Evolutionary conservation across 371 early-diverging fungal genomes (phyloP), one percentile per base, ranked within the genome.

Genomic region (Mortierella sp.): DNA sequence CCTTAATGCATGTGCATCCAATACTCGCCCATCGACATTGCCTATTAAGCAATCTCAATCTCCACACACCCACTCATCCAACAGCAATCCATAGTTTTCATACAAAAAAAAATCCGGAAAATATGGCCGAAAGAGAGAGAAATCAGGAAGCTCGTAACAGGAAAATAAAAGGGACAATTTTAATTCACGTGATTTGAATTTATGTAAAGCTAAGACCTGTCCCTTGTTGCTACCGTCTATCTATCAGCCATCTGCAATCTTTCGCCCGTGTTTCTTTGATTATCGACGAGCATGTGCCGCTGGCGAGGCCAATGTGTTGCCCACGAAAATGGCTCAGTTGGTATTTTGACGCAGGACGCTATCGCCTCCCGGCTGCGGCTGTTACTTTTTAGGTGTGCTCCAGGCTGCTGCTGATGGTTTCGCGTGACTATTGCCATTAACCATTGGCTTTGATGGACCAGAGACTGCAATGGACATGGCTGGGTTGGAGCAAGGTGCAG

Each of bases 351-450:
- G 36, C 58, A 58, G 33, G 7, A 45, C 58, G 21, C 16, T 55
- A 22, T 47, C 16, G 53, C 40, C 1, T 16, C 4, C 8, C 10
- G 3, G 24, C 32, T 13, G 43, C 36, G 22, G 5, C 38, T 36
- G 40, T 59, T 73, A 74, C 58, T 74, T 79, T 55, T 68, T 74
- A 40, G 80, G 58, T 16, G 59, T 55, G 52, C 67, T 79, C 74
- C 74, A 74, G n/a, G 72, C 66, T 50, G 63, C 40, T 28, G 68
- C 28, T 19, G 81, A 47, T 21, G 72, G 36, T 19, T 62, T 72
- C 19, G 55, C 50, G 32, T 68, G 65, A 21, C 47, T 55, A 40
- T 48, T 43, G 19, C 73, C 77, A 33, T 78, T 78, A 40, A 63
- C 47, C 24, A 38, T 45, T 45, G 74, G 57, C 63, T 62, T 69